Conservation (phyloP, 2,329 filamentous ascomycete species). For the Thielaviopsis musarum region DNA sequence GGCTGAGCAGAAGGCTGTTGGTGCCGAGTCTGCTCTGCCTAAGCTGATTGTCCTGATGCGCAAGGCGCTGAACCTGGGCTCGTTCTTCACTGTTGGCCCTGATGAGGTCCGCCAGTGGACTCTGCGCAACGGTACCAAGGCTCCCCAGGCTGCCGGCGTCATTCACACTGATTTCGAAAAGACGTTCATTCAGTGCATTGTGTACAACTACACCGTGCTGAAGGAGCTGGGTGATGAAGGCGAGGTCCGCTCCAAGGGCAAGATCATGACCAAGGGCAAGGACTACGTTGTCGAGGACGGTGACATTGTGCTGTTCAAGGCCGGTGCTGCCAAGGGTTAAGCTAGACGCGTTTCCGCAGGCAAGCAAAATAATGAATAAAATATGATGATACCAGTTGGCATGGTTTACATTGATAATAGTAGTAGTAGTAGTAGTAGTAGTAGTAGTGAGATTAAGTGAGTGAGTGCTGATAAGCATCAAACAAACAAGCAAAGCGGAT, state of each 20-base stretch:
- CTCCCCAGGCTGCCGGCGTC: constrained; percentile 92
- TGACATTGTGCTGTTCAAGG: constrained; percentile 76
- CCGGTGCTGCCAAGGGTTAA: constrained; percentile 61
- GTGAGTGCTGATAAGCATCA: not conserved
- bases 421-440: not conserved
- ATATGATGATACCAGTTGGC: constrained; percentile 4
- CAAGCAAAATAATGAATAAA: constrained; percentile 7
- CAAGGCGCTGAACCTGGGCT: constrained; percentile 72
- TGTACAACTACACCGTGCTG: constrained; percentile 73
- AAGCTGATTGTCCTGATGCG: constrained; percentile 92
- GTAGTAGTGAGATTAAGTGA: not conserved
- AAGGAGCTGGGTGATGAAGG: constrained; percentile 81
- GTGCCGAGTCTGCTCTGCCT: constrained; percentile 73
- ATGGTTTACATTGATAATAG: not conserved
- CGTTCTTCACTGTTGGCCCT: constrained; percentile 91
- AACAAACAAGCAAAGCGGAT: not conserved
- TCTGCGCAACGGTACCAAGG: constrained; percentile 86
- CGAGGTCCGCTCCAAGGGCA: constrained; percentile 81
- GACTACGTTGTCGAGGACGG: constrained; percentile 84
- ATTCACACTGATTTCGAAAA: constrained; percentile 99
- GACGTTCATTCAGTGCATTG: constrained; percentile 93
- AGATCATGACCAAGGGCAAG: constrained; percentile 97
- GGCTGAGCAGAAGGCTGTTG: constrained; percentile 79
- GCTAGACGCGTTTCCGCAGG: constrained; percentile 1
- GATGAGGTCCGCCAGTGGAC: constrained; percentile 99